These are phyloP conservation scores for Phytopythium aichiense DNA, from an alignment of 352 stramenopile species.

Conservation along the genomic window DNA sequence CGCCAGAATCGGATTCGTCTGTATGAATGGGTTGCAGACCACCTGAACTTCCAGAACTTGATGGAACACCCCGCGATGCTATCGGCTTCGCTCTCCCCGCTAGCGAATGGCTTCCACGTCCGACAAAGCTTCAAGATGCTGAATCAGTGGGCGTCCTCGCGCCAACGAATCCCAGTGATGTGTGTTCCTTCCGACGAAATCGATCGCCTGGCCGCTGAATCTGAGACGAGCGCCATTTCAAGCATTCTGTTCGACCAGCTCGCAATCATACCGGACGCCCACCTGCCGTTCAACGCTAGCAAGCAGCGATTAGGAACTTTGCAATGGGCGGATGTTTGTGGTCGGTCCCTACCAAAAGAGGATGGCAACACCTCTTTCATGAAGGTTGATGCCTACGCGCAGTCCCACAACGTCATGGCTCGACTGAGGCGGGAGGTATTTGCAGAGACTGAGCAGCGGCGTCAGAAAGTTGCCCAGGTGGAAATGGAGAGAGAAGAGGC, in stretches of 20 bases:
- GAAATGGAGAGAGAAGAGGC: constrained; percentile 29
- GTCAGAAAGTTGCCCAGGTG: constrained; percentile 12
- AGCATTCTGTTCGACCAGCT: constrained; percentile 59
- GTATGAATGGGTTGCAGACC: constrained; percentile 49
- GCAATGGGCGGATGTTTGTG: constrained; percentile 24
- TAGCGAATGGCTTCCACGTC: constrained; percentile 38
- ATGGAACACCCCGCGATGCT: constrained; percentile 50
- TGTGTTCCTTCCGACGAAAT: constrained; percentile 25
- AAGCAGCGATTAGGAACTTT: constrained; percentile 29
- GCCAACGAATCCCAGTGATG: constrained; percentile 37
- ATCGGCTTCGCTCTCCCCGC: constrained; percentile 27
- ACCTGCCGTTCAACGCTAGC: constrained; percentile 23
- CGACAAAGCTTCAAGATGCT: constrained; percentile 46
- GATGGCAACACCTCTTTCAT: constrained; percentile 13
- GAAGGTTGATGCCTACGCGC: constrained; percentile 37
- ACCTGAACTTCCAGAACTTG: constrained; percentile 54
- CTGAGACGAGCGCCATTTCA: constrained; percentile 38
- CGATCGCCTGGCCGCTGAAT: constrained; percentile 12
- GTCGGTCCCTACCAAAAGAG: not conserved
- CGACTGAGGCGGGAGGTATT: constrained; percentile 31
- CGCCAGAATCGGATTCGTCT: constrained; percentile 33
- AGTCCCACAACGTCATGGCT: constrained; percentile 33
- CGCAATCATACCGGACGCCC: constrained; percentile 23
- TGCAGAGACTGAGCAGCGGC: constrained; percentile 20
- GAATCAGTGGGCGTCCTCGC: constrained; percentile 50